Conservation (phyloP, 2,329 filamentous ascomycete species). For the Ophiostoma novo-ulmi region DNA sequence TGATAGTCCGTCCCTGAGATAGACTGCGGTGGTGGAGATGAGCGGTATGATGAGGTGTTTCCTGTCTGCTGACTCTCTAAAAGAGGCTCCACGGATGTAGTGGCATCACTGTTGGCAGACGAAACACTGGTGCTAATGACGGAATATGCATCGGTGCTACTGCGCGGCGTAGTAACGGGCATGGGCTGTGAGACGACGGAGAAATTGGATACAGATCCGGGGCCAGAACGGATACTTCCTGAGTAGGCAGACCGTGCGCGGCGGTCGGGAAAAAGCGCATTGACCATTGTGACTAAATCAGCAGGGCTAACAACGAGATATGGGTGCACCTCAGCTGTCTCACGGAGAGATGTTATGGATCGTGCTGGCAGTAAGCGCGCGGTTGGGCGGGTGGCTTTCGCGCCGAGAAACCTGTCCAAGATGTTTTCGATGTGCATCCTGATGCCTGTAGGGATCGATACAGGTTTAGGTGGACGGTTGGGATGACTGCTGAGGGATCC, state of each 20-base stretch:
- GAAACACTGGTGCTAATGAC: slow-evolving; percentile 68
- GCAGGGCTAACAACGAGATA: slow-evolving; percentile 75
- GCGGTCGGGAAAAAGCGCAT: slow-evolving; percentile 75
- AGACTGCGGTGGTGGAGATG: slow-evolving; percentile 45
- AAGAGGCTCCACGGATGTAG: slow-evolving; percentile 59
- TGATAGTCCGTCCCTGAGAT: slow-evolving; percentile 37
- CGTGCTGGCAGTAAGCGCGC: slow-evolving; percentile 64
- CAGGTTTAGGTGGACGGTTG: slow-evolving; percentile 36
- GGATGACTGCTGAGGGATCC: slow-evolving; percentile 18
- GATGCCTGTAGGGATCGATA: slow-evolving; percentile 58
- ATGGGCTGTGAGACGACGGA: slow-evolving; percentile 63
- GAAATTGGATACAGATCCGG: slow-evolving; percentile 62
- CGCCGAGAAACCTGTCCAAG: slow-evolving; percentile 56
- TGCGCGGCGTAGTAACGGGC: slow-evolving; percentile 54
- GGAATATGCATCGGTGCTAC: slow-evolving; percentile 61
- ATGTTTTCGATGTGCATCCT: slow-evolving; percentile 68
- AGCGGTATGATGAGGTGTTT: slow-evolving; percentile 47
- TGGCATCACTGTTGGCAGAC: slow-evolving; percentile 65
- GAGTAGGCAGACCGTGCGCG: slow-evolving; percentile 59
- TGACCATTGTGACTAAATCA: slow-evolving; percentile 74
- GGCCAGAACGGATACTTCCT: slow-evolving; percentile 60
- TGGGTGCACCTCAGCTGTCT: slow-evolving; percentile 72
- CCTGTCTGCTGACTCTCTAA: slow-evolving; percentile 51
- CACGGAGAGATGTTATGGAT: slow-evolving; percentile 65
- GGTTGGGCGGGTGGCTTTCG: slow-evolving; percentile 44